phyloP scores from a whole-genome alignment of 1,284 basidiomycete genomes.

The Peniophora sp. region DNA sequence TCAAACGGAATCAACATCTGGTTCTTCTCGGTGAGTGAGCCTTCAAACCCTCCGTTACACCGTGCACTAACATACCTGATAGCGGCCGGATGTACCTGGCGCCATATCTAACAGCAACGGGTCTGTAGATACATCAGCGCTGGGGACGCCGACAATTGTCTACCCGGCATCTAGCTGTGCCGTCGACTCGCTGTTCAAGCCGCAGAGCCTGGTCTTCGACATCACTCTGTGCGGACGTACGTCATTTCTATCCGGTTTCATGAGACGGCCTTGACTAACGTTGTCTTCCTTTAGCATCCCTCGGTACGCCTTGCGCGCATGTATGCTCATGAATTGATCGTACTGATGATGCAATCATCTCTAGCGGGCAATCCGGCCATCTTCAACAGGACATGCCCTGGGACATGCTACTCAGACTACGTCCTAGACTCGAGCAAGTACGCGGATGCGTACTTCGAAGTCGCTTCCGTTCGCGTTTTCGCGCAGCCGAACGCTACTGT shows the following conservation, averaged over 20 bases:
- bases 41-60: neutral
- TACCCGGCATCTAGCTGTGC: constrained; percentile 57
- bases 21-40: constrained; percentile 53
- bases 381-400: constrained; percentile 59
- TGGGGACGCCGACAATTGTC: constrained; percentile 64
- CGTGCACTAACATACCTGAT: neutral
- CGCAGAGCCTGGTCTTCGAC: constrained; percentile 65
- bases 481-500: neutral
- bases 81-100: constrained; percentile 51
- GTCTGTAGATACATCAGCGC: constrained; percentile 48
- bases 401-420: constrained; percentile 65
- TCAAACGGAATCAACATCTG: constrained; percentile 61
- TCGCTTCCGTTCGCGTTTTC: constrained; percentile 53
- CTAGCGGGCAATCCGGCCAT: constrained; percentile 38
- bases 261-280: constrained; percentile 16
- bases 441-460: constrained; percentile 71
- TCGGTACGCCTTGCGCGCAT: constrained; percentile 14
- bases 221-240: constrained; percentile 71
- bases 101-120: constrained; percentile 44
- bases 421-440: constrained; percentile 62
- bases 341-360: neutral
- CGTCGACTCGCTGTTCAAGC: constrained; percentile 51
- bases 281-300: constrained; percentile 9
- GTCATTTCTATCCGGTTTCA: constrained; percentile 14
- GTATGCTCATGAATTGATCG: neutral